Evolutionary conservation across 208 protist species (phyloP).

Genomic region (Acanthamoeba pearcei): DNA sequence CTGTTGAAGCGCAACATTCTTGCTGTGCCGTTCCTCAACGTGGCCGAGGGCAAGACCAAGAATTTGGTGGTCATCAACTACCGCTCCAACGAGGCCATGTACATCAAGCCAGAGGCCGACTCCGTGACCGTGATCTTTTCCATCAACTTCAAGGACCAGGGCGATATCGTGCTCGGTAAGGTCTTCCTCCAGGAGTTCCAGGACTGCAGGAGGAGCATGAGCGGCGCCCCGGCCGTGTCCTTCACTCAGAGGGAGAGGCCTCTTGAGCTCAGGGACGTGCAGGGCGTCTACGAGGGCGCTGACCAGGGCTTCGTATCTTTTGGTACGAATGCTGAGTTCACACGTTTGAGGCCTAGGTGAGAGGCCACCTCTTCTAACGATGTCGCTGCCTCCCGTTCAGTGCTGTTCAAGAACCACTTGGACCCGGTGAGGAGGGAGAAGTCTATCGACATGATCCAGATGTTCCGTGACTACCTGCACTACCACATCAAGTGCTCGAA

Average conservation of each 20-base stretch:
- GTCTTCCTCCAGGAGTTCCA: slow-evolving; percentile 84
- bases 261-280: slow-evolving; percentile 81
- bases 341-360: neutral
- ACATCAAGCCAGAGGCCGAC: slow-evolving; percentile 83
- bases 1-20: slow-evolving; percentile 81
- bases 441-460: slow-evolving; percentile 85
- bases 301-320: slow-evolving; percentile 83
- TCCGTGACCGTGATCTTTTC: slow-evolving; percentile 86
- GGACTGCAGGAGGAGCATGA: slow-evolving; percentile 74
- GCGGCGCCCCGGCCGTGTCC: slow-evolving; percentile 78
- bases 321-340: slow-evolving; percentile 17
- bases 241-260: slow-evolving; percentile 83
- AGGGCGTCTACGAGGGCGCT: slow-evolving; percentile 75
- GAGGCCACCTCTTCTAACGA: too few relatives aligned
- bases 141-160: slow-evolving; percentile 85
- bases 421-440: slow-evolving; percentile 74
- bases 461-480: slow-evolving; percentile 92
- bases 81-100: slow-evolving; percentile 83
- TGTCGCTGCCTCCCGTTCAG: neutral
- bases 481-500: slow-evolving; percentile 94
- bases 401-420: slow-evolving; percentile 18
- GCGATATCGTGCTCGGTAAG: slow-evolving; percentile 84
- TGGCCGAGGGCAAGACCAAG: neutral
- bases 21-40: slow-evolving; percentile 78
- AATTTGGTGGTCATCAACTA: slow-evolving; percentile 80